Evolutionary conservation across 176 grass and related monocot species (phyloP).

Genomic region (Oryza brachyantha): DNA sequence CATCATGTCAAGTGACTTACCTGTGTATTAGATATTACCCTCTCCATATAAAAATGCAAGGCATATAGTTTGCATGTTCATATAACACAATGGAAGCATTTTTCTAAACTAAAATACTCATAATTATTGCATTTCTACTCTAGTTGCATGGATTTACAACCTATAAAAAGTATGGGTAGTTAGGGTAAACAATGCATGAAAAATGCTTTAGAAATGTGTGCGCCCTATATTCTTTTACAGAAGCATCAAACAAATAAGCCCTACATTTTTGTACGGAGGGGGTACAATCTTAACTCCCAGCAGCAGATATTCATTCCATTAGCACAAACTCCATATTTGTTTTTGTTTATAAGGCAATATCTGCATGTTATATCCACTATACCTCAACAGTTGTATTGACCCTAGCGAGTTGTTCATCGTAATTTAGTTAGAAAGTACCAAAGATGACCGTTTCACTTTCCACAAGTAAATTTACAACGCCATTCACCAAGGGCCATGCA

Average conservation of each 20-base stretch:
- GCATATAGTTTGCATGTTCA: too few relatives aligned
- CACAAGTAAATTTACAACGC: not conserved
- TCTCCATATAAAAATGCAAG: too few relatives aligned
- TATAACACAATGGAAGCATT: too few relatives aligned
- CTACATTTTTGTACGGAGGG: not conserved
- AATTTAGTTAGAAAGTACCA: not conserved
- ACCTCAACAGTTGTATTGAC: not conserved
- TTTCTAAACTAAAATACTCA: too few relatives aligned
- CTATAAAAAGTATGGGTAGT: too few relatives aligned
- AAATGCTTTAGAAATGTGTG: too few relatives aligned
- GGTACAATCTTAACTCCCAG: not conserved
- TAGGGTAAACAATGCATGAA: too few relatives aligned
- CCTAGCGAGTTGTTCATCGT: not conserved
- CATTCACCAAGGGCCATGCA: not conserved
- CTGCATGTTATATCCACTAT: constrained; percentile 8
- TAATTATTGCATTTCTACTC: too few relatives aligned
- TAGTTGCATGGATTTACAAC: too few relatives aligned
- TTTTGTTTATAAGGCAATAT: not conserved
- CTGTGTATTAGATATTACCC: not conserved
- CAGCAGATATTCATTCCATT: not conserved
- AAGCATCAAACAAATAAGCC: too few relatives aligned
- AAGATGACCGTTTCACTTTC: not conserved
- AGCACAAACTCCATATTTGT: not conserved
- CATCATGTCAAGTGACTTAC: not conserved
- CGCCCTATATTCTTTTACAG: too few relatives aligned